phyloP scores from a whole-genome alignment of 148 eudicot species.

The Chenopodium berlandieri region DNA sequence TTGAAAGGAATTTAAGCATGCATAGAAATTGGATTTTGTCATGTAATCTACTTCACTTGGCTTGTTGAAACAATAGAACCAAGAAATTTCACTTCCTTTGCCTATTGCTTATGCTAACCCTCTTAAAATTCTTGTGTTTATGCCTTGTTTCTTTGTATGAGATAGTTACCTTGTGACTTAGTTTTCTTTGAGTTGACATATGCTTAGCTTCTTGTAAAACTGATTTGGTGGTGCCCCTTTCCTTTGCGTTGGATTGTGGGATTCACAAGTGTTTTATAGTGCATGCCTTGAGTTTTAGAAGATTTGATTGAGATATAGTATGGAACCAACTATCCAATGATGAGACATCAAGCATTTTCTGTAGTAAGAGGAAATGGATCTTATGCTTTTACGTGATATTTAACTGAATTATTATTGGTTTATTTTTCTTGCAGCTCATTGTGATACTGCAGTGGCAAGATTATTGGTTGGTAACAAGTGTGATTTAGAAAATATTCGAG shows the following conservation, averaged over 20 bases:
- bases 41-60: background rate
- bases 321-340: too few relatives aligned
- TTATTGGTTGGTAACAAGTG: slow-evolving; percentile 81
- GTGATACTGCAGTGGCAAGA: slow-evolving; percentile 68
- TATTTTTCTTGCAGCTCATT: slow-evolving; percentile 52
- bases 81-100: too few relatives aligned
- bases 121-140: too few relatives aligned
- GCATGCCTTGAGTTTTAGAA: too few relatives aligned
- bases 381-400: background rate
- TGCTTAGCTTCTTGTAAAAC: too few relatives aligned
- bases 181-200: too few relatives aligned
- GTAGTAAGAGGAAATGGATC: background rate
- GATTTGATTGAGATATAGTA: too few relatives aligned
- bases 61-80: background rate
- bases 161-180: too few relatives aligned
- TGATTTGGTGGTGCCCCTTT: background rate
- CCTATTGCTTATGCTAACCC: too few relatives aligned
- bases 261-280: background rate
- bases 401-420: background rate
- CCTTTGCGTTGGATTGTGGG: background rate
- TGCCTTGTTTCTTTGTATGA: too few relatives aligned
- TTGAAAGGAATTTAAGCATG: background rate
- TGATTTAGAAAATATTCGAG: slow-evolving; percentile 64
- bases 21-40: background rate
- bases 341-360: too few relatives aligned